A percentile compares a stretch with the other conserved stretches of the same genome.
Conservation (phyloP, 1,139 yeast genomes). For the Scheffersomyces illinoinensis region DNA sequence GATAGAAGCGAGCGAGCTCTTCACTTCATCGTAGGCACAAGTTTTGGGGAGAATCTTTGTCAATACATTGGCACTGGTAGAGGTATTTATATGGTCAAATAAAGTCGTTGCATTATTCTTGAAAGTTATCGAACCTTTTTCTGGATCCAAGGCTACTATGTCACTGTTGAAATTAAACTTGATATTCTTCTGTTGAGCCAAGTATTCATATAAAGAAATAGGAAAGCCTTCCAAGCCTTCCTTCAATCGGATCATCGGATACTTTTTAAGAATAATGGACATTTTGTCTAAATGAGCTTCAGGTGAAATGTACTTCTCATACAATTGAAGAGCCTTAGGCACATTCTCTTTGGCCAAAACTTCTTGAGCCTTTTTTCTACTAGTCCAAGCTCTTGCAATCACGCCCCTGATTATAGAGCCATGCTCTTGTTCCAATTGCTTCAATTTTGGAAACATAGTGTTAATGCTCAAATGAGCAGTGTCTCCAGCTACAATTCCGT, state of each 20-base stretch:
- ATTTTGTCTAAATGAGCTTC: conserved; percentile 36
- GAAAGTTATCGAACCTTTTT: conserved; percentile 10
- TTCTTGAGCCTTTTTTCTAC: conserved; percentile 7
- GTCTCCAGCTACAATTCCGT: conserved; percentile 94
- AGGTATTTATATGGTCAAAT: conserved; percentile 59
- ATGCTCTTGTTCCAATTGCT: conserved; percentile 55
- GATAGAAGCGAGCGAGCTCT: conserved; percentile 17
- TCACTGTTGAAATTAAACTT: conserved; percentile 27
- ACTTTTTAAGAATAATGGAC: conserved; percentile 36
- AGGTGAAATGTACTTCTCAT: conserved; percentile 37
- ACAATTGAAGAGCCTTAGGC: conserved; percentile 13
- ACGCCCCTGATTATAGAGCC: conserved; percentile 56
- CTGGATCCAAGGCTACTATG: conserved; percentile 21
- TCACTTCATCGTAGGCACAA: conserved; percentile 12
- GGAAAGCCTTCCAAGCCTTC: conserved; percentile 61
- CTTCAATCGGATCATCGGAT: conserved; percentile 53
- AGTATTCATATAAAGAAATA: conserved; percentile 31
- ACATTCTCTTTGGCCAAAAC: conserved; percentile 17
- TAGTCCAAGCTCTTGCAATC: conserved; percentile 13
- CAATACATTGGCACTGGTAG: conserved; percentile 46
- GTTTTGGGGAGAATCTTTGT: conserved; percentile 15
- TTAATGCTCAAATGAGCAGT: conserved; percentile 63
- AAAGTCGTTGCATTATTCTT: conserved; percentile 8
- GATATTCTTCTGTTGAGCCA: conserved; percentile 42
- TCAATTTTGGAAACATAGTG: conserved; percentile 54